Conservation (phyloP, 1,139 yeast genomes). For the Saccharomycopsis crataegensis region DNA sequence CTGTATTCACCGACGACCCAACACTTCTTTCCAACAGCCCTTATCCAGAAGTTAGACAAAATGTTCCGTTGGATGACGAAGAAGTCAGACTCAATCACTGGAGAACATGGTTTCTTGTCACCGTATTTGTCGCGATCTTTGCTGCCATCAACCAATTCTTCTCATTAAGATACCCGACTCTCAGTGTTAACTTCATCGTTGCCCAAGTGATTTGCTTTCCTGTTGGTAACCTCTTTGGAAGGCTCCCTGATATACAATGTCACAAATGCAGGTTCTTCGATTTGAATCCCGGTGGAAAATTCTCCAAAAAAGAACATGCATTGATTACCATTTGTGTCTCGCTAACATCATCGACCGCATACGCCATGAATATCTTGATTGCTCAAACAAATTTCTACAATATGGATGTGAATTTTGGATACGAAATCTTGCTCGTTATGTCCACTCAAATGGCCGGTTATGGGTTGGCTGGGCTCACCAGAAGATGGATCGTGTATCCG, state of each 20-base stretch:
- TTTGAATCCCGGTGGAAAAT: conserved; percentile 46
- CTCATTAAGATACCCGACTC: conserved; percentile 50
- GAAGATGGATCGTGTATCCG: conserved; percentile 53
- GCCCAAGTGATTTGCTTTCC: conserved; percentile 59
- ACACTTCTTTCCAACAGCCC: conserved; percentile 33
- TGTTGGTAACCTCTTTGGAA: conserved; percentile 45
- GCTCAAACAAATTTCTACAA: conserved; percentile 42
- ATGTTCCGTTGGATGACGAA: conserved; percentile 58
- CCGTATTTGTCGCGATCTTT: conserved; percentile 51
- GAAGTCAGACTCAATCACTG: conserved; percentile 49
- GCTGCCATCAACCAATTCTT: conserved; percentile 55
- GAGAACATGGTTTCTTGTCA: conserved; percentile 51
- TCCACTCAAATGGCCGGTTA: conserved; percentile 61
- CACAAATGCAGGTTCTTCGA: conserved; percentile 33
- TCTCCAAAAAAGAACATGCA: conserved; percentile 59
- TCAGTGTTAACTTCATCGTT: conserved; percentile 46
- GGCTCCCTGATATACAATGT: conserved; percentile 38
- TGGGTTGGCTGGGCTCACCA: conserved; percentile 56
- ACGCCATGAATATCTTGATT: conserved; percentile 52
- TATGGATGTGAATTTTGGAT: conserved; percentile 43
- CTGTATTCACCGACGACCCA: conserved; percentile 8
- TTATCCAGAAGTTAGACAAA: conserved; percentile 62
- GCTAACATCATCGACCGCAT: conserved; percentile 56
- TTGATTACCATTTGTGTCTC: conserved; percentile 55
- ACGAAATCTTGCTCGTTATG: conserved; percentile 42